Evolutionary conservation across 169 alveolate genomes (phyloP).

Genomic region (Plasmodium reichenowi): DNA sequence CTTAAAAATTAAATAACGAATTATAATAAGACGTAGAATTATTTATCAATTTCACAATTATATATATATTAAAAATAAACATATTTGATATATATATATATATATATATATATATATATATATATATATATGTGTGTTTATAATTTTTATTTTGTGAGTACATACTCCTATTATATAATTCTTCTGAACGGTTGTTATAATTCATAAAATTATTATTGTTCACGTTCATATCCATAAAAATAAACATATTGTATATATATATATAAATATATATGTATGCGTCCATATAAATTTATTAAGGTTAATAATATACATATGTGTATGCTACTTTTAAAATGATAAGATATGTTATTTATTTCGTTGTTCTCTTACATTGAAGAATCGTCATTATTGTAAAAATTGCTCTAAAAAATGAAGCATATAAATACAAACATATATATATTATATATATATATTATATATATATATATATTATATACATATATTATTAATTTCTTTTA

Average conservation of each 20-base stretch:
- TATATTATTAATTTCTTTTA: not conserved
- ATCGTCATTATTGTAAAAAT: conserved; percentile 12
- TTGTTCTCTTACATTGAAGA: conserved; percentile 12
- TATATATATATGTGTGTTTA: too few species aligned
- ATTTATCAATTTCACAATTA: too few species aligned
- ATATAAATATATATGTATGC: not conserved
- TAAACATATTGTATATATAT: conserved; percentile 1
- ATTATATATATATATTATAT: not conserved
- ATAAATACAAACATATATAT: not conserved
- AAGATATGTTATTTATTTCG: not conserved
- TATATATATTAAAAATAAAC: too few species aligned
- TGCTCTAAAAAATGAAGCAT: conserved; percentile 2
- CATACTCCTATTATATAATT: conserved; percentile 32
- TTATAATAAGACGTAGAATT: too few species aligned
- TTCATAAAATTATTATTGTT: not conserved
- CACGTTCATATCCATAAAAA: not conserved
- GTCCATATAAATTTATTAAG: not conserved
- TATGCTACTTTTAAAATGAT: not conserved
- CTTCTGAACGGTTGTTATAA: conserved; percentile 17
- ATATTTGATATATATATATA: too few species aligned
- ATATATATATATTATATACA: not conserved
- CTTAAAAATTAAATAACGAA: too few species aligned
- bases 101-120: too few species aligned
- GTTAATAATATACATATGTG: not conserved
- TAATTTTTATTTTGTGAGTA: conserved; percentile 27